phyloP scores from a whole-genome alignment of 2,329 filamentous ascomycete species.

The Tolypocladium sp. region DNA sequence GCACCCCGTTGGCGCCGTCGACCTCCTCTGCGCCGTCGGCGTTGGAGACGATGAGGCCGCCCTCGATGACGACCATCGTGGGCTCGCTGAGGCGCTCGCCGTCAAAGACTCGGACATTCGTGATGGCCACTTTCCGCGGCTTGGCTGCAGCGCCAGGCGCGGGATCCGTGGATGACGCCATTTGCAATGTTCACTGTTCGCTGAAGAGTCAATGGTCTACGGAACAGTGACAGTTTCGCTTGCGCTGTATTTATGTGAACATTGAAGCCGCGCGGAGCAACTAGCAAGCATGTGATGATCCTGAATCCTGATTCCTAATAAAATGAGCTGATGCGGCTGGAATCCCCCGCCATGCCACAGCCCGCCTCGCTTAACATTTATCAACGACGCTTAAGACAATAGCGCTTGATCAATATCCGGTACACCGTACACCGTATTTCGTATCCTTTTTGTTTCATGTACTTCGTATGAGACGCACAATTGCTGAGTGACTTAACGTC shows the following conservation, averaged over 20 bases:
- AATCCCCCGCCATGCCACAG: background rate
- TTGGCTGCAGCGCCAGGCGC: background rate
- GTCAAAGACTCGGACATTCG: background rate
- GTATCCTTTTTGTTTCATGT: no score
- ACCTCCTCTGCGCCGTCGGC: conserved; percentile 6
- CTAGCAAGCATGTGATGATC: no score
- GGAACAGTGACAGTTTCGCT: no score
- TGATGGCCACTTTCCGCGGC: background rate
- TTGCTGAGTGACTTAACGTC: no score
- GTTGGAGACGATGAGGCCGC: background rate
- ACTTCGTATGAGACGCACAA: no score
- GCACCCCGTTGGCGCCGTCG: conserved; percentile 20
- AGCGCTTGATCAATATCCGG: no score
- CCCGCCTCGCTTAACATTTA: background rate
- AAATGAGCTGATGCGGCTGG: background rate
- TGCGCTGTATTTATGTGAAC: no score
- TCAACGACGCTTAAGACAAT: no score
- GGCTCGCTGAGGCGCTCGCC: background rate
- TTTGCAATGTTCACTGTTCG: background rate
- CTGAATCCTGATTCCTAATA: no score
- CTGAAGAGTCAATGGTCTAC: background rate
- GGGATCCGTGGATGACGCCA: background rate
- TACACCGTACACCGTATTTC: no score
- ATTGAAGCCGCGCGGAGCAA: no score
- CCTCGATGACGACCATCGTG: background rate